Evolutionary conservation across 2,329 filamentous ascomycete species (phyloP), one percentile per base, ranked within the genome.

Genomic region (Grosmannia huntii): DNA sequence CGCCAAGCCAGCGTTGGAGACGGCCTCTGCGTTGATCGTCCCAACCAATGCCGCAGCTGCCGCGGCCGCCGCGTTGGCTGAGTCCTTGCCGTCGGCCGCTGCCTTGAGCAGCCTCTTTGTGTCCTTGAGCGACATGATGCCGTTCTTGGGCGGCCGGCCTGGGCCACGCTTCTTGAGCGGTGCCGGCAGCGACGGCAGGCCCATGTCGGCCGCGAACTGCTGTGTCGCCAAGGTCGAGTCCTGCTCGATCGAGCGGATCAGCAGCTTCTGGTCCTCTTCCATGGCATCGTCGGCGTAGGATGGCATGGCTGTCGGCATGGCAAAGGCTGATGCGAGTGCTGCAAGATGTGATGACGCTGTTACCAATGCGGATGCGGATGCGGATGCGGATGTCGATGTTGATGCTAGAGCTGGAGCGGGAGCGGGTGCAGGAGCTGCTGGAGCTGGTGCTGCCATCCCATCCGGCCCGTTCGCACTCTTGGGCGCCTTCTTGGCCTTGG

Each of bases 71-170:
- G 51, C 23, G 21, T 14, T 25, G 38, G 71, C 10, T 74, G 73
- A 16, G 71, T 71, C 60, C 75, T 76, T 9, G 77, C 75, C 36
- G 76, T 64, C 5, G 75, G n/a, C 25, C 6, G 41, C 44, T 14
- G 77, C 66, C 71, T 85, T 82, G 9, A 84, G 76, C 53, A 83
- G 69, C 21, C 82, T 76, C 63, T 85, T 79, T 65, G 90, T 85
- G 59, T 88, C 78, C 71, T 90, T 90, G 31, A 57, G 19, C 1
- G 87, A 91, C 82, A 90, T 89, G 67, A 90, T 80, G 31, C 88
- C 88, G 66, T 91, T 87, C 72, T 91, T 91, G 0, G 88, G 88
- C 23, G 88, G 88, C 57, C 88, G 76, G n/a, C 88, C 88, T 11
- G 88, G 88, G 16, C 88, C 88, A 64, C 87, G 83, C 62, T 86